Evolutionary conservation across 73 alveolate genomes (phyloP).

Genomic region (Diophrys appendiculata): DNA sequence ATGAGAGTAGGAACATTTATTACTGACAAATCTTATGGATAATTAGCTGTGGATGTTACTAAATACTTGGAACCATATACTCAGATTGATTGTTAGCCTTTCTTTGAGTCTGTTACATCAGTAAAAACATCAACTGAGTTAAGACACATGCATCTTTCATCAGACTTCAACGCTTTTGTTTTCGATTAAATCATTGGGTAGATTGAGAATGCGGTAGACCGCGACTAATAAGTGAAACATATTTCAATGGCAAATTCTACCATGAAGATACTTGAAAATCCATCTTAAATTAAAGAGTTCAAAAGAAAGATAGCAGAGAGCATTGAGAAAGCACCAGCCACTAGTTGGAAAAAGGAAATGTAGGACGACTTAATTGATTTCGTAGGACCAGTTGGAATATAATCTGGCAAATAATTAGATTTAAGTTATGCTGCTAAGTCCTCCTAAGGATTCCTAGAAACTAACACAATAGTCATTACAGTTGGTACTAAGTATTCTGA

Average conservation of each 20-base stretch:
- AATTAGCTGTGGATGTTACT: constrained; percentile 4
- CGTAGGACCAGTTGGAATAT: constrained; percentile 66
- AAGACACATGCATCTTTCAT: constrained; percentile 1
- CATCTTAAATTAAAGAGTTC: constrained; percentile 60
- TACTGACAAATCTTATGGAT: not conserved
- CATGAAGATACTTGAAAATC: constrained; percentile 65
- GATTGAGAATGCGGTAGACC: constrained; percentile 78
- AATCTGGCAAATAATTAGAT: constrained; percentile 86
- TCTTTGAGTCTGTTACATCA: constrained; percentile 2
- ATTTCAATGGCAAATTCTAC: constrained; percentile 49
- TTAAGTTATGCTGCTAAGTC: constrained; percentile 63
- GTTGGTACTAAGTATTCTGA: constrained; percentile 88
- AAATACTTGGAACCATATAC: constrained; percentile 3
- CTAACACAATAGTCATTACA: constrained; percentile 78
- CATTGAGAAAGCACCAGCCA: not conserved
- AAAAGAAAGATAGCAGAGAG: constrained; percentile 24
- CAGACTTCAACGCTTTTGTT: constrained; percentile 14
- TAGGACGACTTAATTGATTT: constrained; percentile 12
- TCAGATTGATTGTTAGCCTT: not conserved
- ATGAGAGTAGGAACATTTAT: not conserved
- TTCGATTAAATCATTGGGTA: constrained; percentile 47
- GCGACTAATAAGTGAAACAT: constrained; percentile 65
- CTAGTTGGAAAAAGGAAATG: not conserved
- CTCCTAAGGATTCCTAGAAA: constrained; percentile 67
- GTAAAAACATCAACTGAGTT: constrained; percentile 16